Evolutionary conservation across 2,329 filamentous ascomycete species (phyloP), one percentile per base, ranked within the genome.

Genomic region (Ceratocystiopsis brevicomis): DNA sequence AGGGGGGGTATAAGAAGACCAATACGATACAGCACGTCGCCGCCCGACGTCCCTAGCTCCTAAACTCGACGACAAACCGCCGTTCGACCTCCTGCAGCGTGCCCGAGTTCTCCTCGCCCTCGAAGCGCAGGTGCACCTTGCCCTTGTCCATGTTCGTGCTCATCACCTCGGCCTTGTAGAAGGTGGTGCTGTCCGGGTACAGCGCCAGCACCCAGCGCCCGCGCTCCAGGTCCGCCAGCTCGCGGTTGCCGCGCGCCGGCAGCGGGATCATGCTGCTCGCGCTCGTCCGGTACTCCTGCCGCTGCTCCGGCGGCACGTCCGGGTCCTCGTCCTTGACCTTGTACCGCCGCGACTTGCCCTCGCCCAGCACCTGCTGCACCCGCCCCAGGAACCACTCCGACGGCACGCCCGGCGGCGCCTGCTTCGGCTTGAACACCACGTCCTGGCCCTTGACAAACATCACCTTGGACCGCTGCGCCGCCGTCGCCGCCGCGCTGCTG

Each of bases 181-280:
- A 88, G 0, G 81, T 87, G 1, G 83, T 87, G 1, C 83, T 88
- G 52, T 85, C 78, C 0, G 83, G 83, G 54, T 90, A 90, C 45
- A 85, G 64, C 0, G 83, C 83, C 45, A 88, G 64, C 10, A 88
- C 82, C 73, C 25, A 30, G 25, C 25, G 10, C 19, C 19, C 19
- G 19, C 19, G 25, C 25, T 8, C 25, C 45, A 80, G 70, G 37
- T 80, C 67, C 4, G 68, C 61, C 15, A 79, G 63, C 60, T 73
- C 48, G 59, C 63, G 50, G 19, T 30, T 30, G 56, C 64, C 56
- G 50, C 65, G 54, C 49, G 71, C 67, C 2, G 82, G 78, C 45
- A 90, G 86, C 2, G 78, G 73, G 39, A 87, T 86, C 67, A 90
- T 78, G 54, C 73, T 81, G 54, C 71, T 76, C 1, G 81, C 81